These are phyloP conservation scores for Linderniella brevidens DNA, from an alignment of 257 asterid genomes.

Conservation along the genomic window DNA sequence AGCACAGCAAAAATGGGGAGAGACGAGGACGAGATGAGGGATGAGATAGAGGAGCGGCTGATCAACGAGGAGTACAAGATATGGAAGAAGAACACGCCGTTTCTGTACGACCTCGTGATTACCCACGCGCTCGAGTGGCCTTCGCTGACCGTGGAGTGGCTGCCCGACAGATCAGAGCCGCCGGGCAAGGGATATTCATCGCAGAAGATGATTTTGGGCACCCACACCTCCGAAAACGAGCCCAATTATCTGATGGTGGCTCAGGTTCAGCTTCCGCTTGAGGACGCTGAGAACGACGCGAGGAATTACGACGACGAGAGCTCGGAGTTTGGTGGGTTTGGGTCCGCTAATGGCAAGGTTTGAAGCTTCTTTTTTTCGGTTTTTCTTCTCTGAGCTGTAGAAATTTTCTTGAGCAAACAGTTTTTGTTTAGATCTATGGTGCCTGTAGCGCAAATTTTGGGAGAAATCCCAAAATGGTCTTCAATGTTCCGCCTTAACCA, in stretches of 20 bases:
- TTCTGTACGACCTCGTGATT: conserved; percentile 47
- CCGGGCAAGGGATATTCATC: conserved; percentile 50
- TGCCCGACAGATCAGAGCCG: conserved; percentile 53
- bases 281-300: conserved; percentile 41
- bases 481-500: too few relatives aligned
- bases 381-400: not conserved
- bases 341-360: conserved; percentile 55
- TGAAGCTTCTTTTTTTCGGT: not conserved
- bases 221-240: conserved; percentile 56
- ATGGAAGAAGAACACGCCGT: conserved; percentile 59
- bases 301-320: conserved; percentile 39
- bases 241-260: conserved; percentile 55
- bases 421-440: not conserved
- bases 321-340: conserved; percentile 42
- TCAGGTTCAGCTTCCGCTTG: conserved; percentile 54
- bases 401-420: too few relatives aligned
- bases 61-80: conserved; percentile 62
- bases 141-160: conserved; percentile 54
- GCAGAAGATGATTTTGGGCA: conserved; percentile 48
- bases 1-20: conserved; percentile 25
- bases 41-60: conserved; percentile 43
- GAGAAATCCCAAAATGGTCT: too few relatives aligned
- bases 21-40: conserved; percentile 56
- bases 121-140: conserved; percentile 67
- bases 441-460: not conserved